Evolutionary conservation across 2,329 filamentous ascomycete species (phyloP), one percentile per base, ranked within the genome.

Genomic region (Neofusicoccum umdonicola): DNA sequence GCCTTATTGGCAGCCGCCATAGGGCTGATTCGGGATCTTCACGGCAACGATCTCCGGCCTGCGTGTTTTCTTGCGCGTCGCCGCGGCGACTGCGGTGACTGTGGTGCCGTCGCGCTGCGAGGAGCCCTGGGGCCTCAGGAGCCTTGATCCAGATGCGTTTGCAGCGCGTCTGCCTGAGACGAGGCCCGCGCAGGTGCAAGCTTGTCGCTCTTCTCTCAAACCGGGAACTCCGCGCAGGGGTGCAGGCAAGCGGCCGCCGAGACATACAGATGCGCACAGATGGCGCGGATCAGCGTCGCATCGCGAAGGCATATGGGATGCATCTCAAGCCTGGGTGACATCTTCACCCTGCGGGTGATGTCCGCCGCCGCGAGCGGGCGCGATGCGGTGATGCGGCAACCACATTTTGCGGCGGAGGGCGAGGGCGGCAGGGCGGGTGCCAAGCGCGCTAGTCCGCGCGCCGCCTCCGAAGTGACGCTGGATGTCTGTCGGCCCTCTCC

Each of bases 211-310:
- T 15, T 35, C 35, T 37, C 17, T 35, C 27, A 31, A 19, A 27
- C 47, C 15, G 37, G 35, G n/a, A 50, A 22, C 12, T 39, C 42
- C 19, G 27, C 41, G 56, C 56, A 63, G 54, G 44, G 61, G 65
- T 62, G 69, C 67, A 68, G 69, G 69, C 58, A 68, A 67, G 68
- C 66, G 67, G 62, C 64, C 69, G 71, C 71, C 57, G 41, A 68
- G 67, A 57, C 58, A 34, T 44, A 57, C 35, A 34, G n/a, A 62
- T 27, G 50, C 31, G 13, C 50, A 17, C 31, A n/a, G 15, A 52
- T 41, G 60, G 63, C 52, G 34, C 42, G 22, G 62, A 51, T 51
- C 34, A 34, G 19, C 62, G 62, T 50, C 61, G 60, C 63, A 63
- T 45, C 57, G 61, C 41, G 45, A 48, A 39, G 37, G 37, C 37